Percentiles rank a stretch among this genome's conserved stretches.
Conservation (phyloP, 176 grass and related monocot genomes). For the Neostapfia colusana region DNA sequence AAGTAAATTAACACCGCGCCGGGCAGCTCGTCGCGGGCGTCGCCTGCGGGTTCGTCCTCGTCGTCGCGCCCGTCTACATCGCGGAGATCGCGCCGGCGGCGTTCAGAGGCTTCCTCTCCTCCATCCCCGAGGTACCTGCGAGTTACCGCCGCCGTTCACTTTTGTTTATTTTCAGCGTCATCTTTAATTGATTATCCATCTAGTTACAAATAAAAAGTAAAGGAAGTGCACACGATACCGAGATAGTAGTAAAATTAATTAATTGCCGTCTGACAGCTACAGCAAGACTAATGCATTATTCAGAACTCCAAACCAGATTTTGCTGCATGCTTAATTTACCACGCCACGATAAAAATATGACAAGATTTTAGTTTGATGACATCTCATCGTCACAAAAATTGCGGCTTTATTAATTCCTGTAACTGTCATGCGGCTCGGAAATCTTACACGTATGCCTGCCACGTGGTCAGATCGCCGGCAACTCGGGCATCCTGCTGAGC, state of each 20-base stretch:
- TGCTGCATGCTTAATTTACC: neutral
- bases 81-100: constrained; percentile 58
- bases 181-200: too few species aligned
- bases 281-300: too few species aligned
- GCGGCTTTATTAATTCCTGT: neutral
- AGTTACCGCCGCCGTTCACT: too few species aligned
- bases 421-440: too few species aligned
- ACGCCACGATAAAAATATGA: too few species aligned
- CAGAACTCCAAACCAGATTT: too few species aligned
- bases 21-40: constrained; percentile 57
- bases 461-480: constrained; percentile 46
- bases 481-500: constrained; percentile 64
- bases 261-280: neutral
- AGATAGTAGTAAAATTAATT: too few species aligned
- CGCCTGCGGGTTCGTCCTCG: constrained; percentile 54
- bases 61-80: constrained; percentile 62
- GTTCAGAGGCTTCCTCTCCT: constrained; percentile 58
- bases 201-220: too few species aligned
- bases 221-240: too few species aligned
- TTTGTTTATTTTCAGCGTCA: too few species aligned
- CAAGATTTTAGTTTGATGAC: neutral
- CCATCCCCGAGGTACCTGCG: constrained; percentile 52
- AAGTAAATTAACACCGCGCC: too few species aligned
- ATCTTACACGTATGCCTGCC: too few species aligned
- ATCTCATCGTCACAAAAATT: neutral